Conservation (phyloP, 2,329 filamentous ascomycete genomes). For the Ustilaginoidea virens region DNA sequence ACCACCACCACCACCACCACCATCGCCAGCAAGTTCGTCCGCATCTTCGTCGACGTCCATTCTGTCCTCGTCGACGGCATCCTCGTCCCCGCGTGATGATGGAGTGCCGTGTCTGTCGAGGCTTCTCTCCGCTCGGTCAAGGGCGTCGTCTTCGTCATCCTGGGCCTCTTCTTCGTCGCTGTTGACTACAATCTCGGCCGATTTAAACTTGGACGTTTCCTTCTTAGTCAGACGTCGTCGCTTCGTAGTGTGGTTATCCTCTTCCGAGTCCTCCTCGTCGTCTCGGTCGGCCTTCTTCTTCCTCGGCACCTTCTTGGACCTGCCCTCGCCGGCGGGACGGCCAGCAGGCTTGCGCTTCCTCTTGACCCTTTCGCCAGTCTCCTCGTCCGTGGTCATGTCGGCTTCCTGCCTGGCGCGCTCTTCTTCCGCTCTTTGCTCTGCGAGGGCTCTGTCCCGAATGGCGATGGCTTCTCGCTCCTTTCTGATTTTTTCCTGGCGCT, state of each 20-base stretch:
- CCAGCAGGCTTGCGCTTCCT: conserved; percentile 50
- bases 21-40: conserved; percentile 23
- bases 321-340: conserved; percentile 22
- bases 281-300: conserved; percentile 30
- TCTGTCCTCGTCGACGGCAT: conserved; percentile 22
- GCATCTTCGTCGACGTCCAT: conserved; percentile 37
- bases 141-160: conserved; percentile 23
- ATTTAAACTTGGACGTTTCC: conserved; percentile 59
- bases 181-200: conserved; percentile 67
- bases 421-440: conserved; percentile 40
- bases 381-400: conserved; percentile 66
- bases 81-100: conserved; percentile 20
- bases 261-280: conserved; percentile 27
- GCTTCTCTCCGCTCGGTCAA: conserved; percentile 29
- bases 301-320: conserved; percentile 35
- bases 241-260: conserved; percentile 39
- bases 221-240: conserved; percentile 41
- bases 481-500: conserved; percentile 66
- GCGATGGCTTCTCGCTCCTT: conserved; percentile 73
- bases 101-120: conserved; percentile 21
- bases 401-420: conserved; percentile 35
- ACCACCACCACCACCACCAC: conserved; percentile 24
- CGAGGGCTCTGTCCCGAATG: conserved; percentile 57
- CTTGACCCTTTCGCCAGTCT: conserved; percentile 70
- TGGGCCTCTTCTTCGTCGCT: conserved; percentile 45